Conservation (phyloP, 1,284 basidiomycete species). For the Coniophora puteana region DNA sequence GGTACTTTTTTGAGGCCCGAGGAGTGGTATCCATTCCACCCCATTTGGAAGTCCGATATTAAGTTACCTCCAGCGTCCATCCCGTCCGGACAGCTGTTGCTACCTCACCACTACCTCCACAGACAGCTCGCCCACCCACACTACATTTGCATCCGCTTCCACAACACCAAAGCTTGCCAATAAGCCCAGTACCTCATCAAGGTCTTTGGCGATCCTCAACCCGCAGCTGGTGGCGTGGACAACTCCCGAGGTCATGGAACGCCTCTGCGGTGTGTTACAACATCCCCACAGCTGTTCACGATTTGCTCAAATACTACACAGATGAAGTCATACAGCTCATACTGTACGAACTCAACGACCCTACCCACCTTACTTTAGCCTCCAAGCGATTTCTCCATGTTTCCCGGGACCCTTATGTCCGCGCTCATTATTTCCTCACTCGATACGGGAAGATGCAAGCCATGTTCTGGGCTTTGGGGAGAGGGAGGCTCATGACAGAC, state of each 20-base stretch:
- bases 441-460: slow-evolving; percentile 68
- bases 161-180: background rate
- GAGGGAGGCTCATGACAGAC: slow-evolving; percentile 60
- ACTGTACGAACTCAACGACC: slow-evolving; percentile 66
- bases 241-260: slow-evolving; percentile 41
- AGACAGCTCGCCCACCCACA: slow-evolving; percentile 21
- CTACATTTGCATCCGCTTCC: background rate
- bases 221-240: background rate
- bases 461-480: slow-evolving; percentile 64
- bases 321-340: slow-evolving; percentile 73
- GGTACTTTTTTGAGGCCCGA: no score
- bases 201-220: slow-evolving; percentile 4
- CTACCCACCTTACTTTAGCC: slow-evolving; percentile 49
- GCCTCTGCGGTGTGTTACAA: slow-evolving; percentile 53
- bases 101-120: slow-evolving; percentile 30
- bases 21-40: no score
- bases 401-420: slow-evolving; percentile 67
- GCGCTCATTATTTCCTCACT: slow-evolving; percentile 69
- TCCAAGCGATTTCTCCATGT: slow-evolving; percentile 59
- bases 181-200: no score
- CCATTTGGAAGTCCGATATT: slow-evolving; percentile 40
- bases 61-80: slow-evolving; percentile 25
- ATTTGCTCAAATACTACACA: slow-evolving; percentile 24
- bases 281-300: slow-evolving; percentile 12
- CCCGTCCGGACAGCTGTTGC: slow-evolving; percentile 28